phyloP scores from a whole-genome alignment of 192 early-diverging fungal species.

The Entomortierella chlamydospora region DNA sequence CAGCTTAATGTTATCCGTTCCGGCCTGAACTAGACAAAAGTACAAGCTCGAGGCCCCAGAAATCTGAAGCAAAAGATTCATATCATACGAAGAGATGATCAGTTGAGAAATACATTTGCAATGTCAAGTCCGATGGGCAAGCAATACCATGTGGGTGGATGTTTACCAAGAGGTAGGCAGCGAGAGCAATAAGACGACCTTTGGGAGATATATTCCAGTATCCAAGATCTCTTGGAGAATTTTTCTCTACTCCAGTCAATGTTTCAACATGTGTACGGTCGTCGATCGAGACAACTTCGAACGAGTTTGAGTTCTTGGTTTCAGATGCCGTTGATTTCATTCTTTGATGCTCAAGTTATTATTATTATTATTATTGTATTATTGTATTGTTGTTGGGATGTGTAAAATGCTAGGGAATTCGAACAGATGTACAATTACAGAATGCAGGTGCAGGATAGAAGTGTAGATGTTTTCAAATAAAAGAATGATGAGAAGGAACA shows the following conservation, averaged over 20 bases:
- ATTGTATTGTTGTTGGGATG: not conserved
- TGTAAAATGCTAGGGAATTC: too few relatives aligned
- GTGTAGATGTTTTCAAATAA: too few relatives aligned
- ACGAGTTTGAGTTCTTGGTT: slow-evolving; percentile 31
- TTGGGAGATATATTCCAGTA: slow-evolving; percentile 1
- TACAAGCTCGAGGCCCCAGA: slow-evolving; percentile 32
- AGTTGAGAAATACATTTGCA: not conserved
- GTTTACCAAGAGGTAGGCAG: slow-evolving; percentile 34
- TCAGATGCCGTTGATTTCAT: slow-evolving; percentile 15
- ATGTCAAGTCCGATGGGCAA: too few relatives aligned
- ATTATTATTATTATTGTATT: not conserved
- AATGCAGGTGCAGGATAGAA: too few relatives aligned
- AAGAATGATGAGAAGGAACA: too few relatives aligned
- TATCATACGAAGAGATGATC: too few relatives aligned
- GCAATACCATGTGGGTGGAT: too few relatives aligned
- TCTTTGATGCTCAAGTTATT: not conserved
- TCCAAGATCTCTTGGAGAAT: too few relatives aligned
- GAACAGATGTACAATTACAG: too few relatives aligned
- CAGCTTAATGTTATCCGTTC: slow-evolving; percentile 23
- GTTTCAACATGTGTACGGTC: slow-evolving; percentile 1
- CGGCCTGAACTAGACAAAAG: slow-evolving; percentile 41
- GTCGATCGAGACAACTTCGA: slow-evolving; percentile 34
- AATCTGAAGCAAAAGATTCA: slow-evolving; percentile 14
- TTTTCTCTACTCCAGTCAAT: not conserved
- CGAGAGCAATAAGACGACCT: slow-evolving; percentile 20